Conservation (phyloP, 768 basidiomycete species). For the Boletus bicolor region DNA sequence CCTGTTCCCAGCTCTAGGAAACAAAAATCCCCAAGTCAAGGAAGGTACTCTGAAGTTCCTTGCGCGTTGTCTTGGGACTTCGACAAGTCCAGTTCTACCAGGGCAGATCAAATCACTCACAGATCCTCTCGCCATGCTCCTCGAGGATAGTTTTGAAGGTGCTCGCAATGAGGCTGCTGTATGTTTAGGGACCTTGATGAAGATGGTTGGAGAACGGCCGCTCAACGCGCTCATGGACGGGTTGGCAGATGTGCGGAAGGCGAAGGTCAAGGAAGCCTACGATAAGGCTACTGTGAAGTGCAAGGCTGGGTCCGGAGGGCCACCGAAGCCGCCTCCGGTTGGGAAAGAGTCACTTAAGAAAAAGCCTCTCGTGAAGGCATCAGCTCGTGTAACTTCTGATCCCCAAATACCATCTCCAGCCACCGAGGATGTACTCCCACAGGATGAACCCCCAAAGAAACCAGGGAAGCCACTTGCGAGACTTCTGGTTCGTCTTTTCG, state of each 20-base stretch:
- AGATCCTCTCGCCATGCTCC: conserved; percentile 66
- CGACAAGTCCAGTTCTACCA: conserved; percentile 65
- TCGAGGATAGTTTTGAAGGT: conserved; percentile 88
- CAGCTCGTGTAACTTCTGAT: conserved; percentile 11
- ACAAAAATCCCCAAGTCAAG: conserved; percentile 97
- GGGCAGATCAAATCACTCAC: conserved; percentile 80
- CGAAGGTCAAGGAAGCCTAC: conserved; percentile 91
- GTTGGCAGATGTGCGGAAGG: conserved; percentile 81
- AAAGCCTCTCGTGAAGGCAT: conserved; percentile 34
- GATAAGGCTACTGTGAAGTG: conserved; percentile 92
- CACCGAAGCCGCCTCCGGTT: conserved; percentile 38
- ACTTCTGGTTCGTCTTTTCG: conserved; percentile 34
- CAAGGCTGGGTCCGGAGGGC: conserved; percentile 59
- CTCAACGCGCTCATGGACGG: conserved; percentile 84
- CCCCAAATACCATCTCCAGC: conserved; percentile 19
- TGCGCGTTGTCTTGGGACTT: conserved; percentile 68
- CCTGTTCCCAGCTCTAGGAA: conserved; percentile 67
- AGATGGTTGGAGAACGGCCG: conserved; percentile 92
- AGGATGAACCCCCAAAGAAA: conserved; percentile 40
- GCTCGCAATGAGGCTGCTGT: conserved; percentile 88
- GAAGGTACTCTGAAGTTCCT: conserved; percentile 90
- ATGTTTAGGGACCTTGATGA: conserved; percentile 88
- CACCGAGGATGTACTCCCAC: conserved; percentile 16
- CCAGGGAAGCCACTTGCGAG: conserved; percentile 53
- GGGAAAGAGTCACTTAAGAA: conserved; percentile 38